Evolutionary conservation across 2,329 filamentous ascomycete species (phyloP).

Genomic region (Trichoderma koningii): DNA sequence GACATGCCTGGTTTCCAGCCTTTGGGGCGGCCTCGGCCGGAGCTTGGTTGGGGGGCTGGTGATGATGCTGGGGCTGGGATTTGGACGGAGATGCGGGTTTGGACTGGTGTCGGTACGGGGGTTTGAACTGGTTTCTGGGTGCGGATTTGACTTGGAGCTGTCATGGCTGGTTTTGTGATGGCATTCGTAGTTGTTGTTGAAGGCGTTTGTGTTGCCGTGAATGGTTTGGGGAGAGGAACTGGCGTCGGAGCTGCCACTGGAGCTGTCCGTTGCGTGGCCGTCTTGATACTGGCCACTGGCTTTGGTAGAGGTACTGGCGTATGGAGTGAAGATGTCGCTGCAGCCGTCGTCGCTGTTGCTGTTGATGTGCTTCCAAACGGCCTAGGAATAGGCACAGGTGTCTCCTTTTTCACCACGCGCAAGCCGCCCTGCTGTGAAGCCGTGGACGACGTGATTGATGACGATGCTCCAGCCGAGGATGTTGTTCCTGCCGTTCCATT

Average conservation of each 20-base stretch:
- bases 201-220: neutral
- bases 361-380: neutral
- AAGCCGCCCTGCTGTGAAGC: conserved; percentile 26
- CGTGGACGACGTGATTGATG: too few relatives aligned
- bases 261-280: neutral
- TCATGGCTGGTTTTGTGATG: neutral
- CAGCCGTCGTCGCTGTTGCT: neutral
- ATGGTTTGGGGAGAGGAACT: conserved; percentile 8
- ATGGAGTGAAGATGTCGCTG: neutral
- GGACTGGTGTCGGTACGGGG: conserved; percentile 22
- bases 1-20: conserved; percentile 45
- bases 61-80: neutral
- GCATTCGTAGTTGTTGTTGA: neutral
- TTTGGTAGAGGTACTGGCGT: conserved; percentile 26
- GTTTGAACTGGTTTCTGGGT: conserved; percentile 36
- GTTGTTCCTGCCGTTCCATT: neutral
- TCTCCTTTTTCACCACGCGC: conserved; percentile 28
- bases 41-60: neutral
- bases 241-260: neutral
- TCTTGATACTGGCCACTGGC: neutral
- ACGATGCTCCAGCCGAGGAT: too few relatives aligned
- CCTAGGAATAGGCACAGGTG: conserved; percentile 27
- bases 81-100: neutral
- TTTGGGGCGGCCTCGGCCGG: conserved; percentile 49
- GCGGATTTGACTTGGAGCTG: neutral